Percentiles rank a stretch among this genome's conserved stretches.
These are phyloP conservation scores for Allomyces arbusculus DNA, from an alignment of 192 early-diverging fungal species.

Conservation along the genomic window DNA sequence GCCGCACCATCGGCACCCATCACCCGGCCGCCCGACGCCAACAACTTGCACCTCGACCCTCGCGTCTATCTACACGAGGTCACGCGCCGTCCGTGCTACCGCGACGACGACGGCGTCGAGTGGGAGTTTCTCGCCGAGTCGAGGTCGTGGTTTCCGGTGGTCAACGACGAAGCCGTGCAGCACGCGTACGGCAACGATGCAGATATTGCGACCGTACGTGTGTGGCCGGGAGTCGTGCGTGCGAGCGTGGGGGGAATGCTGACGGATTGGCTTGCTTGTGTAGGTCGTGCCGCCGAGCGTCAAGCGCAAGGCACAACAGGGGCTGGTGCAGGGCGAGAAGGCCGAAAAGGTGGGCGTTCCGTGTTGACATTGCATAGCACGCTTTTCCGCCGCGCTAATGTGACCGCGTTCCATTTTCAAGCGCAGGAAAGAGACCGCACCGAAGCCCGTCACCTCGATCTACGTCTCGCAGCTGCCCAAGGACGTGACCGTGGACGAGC, in stretches of 20 bases:
- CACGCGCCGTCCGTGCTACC: neutral
- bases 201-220: neutral
- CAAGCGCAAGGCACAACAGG: neutral
- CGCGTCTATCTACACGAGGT: neutral
- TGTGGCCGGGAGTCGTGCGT: no score
- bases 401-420: no score
- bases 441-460: conserved; percentile 8
- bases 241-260: neutral
- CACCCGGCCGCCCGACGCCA: neutral
- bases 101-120: neutral
- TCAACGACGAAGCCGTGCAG: neutral
- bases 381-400: no score
- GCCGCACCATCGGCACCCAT: no score
- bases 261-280: neutral
- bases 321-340: neutral
- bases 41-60: neutral
- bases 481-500: conserved; percentile 60
- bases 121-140: neutral
- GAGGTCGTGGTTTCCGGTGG: neutral
- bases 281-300: no score
- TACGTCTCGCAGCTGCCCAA: conserved; percentile 70
- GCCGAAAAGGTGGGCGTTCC: neutral
- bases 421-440: neutral
- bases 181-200: neutral
- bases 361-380: no score